Conservation (phyloP, 2,329 filamentous ascomycete species). For the Paraphoma chrysanthemicola region DNA sequence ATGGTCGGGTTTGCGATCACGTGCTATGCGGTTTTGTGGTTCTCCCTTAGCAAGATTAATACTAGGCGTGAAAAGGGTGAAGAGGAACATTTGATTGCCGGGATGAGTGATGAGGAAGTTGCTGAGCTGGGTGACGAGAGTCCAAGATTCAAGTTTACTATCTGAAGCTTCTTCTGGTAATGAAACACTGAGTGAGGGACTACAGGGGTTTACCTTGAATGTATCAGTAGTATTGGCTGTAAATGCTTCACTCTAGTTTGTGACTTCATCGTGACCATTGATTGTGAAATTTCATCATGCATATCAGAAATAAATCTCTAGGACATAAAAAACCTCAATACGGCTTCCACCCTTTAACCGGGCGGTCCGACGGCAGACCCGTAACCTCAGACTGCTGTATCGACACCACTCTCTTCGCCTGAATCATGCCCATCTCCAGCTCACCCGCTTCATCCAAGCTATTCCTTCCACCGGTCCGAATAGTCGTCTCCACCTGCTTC, state of each 20-base stretch:
- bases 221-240: no score
- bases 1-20: slow-evolving; percentile 55
- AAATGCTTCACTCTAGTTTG: no score
- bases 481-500: background rate
- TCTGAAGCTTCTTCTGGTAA: no score
- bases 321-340: no score
- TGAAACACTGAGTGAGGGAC: no score
- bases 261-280: no score
- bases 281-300: no score
- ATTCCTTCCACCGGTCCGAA: background rate
- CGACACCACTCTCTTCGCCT: background rate
- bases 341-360: no score
- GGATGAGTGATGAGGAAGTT: slow-evolving; percentile 52
- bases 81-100: slow-evolving; percentile 49
- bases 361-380: background rate
- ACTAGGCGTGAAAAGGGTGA: slow-evolving; percentile 47
- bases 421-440: background rate
- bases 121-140: slow-evolving; percentile 55
- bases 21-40: slow-evolving; percentile 48
- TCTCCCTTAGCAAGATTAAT: slow-evolving; percentile 48
- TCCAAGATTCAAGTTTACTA: slow-evolving; percentile 53
- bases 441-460: background rate
- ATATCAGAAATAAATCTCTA: no score
- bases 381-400: no score
- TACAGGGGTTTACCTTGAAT: no score